Percentiles rank a stretch among this genome's conserved stretches.
phyloP scores from a whole-genome alignment of 2,329 filamentous ascomycete genomes.

The Akanthomyces dipterigenus region DNA sequence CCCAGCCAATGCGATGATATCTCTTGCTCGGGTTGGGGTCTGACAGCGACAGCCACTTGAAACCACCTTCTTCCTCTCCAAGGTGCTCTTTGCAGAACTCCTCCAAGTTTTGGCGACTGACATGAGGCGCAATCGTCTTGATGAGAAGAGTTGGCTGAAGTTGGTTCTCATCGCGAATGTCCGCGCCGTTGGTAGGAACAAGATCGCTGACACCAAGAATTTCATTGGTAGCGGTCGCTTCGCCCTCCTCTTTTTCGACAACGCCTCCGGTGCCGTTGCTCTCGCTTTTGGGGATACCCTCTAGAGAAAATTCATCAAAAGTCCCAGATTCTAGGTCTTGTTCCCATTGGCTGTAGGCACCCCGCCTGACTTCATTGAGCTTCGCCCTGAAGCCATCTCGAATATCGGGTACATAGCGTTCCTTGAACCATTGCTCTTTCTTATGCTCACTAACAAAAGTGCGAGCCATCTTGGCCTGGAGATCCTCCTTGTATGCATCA shows the following conservation, averaged over 20 bases:
- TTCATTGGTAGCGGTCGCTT: constrained; percentile 85
- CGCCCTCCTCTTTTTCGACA: constrained; percentile 91
- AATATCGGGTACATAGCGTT: constrained; percentile 83
- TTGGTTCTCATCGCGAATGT: constrained; percentile 82
- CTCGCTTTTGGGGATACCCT: constrained; percentile 89
- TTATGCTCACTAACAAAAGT: constrained; percentile 89
- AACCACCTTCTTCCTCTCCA: constrained; percentile 83
- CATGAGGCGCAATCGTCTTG: constrained; percentile 95
- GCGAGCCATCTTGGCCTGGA: constrained; percentile 74
- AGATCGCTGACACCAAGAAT: constrained; percentile 89
- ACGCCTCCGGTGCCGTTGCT: constrained; percentile 79
- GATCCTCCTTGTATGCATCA: constrained; percentile 60
- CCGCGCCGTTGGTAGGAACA: constrained; percentile 73
- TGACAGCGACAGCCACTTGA: constrained; percentile 91
- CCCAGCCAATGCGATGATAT: constrained; percentile 97
- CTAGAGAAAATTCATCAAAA: constrained; percentile 91
- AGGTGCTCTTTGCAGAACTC: constrained; percentile 91
- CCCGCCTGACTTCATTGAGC: constrained; percentile 72
- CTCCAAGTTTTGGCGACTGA: constrained; percentile 88
- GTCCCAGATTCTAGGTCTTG: constrained; percentile 75
- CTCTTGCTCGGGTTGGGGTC: constrained; percentile 96
- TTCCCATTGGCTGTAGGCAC: constrained; percentile 80
- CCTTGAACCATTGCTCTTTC: constrained; percentile 95
- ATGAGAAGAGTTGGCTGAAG: constrained; percentile 90
- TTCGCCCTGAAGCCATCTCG: constrained; percentile 67